Conservation (phyloP, 345 rosid genomes). For the Zanthoxylum bungeanum region DNA sequence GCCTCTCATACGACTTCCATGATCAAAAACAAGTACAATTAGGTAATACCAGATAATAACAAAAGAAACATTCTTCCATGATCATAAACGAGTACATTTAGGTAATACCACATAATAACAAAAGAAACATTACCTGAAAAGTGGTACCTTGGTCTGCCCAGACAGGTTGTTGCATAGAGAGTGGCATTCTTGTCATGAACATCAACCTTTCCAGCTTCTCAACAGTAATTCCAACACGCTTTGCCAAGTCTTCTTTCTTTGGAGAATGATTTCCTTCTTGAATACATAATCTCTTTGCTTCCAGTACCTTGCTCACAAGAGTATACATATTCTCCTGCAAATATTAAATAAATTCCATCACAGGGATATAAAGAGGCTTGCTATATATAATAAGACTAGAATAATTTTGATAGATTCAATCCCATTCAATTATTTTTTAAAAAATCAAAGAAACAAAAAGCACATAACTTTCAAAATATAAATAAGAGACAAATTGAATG, state of each 20-base stretch:
- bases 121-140: conserved; percentile 50
- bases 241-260: conserved; percentile 59
- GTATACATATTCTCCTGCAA: conserved; percentile 60
- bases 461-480: background rate
- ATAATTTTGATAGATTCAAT: background rate
- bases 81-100: background rate
- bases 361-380: background rate
- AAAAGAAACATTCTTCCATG: conserved; percentile 6
- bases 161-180: conserved; percentile 68
- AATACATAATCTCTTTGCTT: conserved; percentile 55
- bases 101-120: background rate
- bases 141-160: conserved; percentile 78
- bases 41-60: background rate
- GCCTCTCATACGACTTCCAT: background rate
- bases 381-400: background rate
- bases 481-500: conserved; percentile 5
- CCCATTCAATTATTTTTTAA: background rate
- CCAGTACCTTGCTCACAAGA: conserved; percentile 53
- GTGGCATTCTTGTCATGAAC: conserved; percentile 50
- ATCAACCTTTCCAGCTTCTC: conserved; percentile 54
- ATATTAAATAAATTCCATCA: conserved; percentile 15
- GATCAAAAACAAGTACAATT: background rate
- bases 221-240: conserved; percentile 63
- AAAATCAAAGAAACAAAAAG: background rate
- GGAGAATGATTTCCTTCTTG: conserved; percentile 59